A percentile compares a stretch with the other conserved stretches of the same genome.
phyloP scores from a whole-genome alignment of 2,329 filamentous ascomycete genomes.

The Pezicula carpinea region DNA sequence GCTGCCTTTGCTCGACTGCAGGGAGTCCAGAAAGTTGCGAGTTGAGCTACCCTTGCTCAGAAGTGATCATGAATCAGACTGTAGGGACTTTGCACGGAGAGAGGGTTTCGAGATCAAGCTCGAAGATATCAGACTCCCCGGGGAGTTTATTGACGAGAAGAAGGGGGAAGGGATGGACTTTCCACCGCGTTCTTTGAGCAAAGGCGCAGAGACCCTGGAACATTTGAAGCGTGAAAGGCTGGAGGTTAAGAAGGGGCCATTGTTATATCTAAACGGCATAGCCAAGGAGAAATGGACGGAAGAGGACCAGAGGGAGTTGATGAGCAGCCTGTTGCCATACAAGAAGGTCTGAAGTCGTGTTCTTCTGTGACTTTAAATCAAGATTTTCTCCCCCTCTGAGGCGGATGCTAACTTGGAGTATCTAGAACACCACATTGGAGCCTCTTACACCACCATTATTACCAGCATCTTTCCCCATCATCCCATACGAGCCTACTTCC shows the following conservation, averaged over 20 bases:
- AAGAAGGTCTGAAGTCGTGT: conserved; percentile 18
- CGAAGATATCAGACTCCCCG: conserved; percentile 22
- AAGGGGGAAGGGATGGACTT: conserved; percentile 22
- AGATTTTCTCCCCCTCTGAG: too few species aligned
- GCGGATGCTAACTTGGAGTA: background rate
- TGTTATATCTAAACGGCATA: conserved; percentile 17
- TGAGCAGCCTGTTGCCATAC: conserved; percentile 15
- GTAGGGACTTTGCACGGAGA: conserved; percentile 18
- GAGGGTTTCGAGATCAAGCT: conserved; percentile 22
- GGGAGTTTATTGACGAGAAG: conserved; percentile 23
- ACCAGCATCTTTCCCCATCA: conserved; percentile 10
- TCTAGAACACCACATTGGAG: conserved; percentile 17
- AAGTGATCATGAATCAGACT: conserved; percentile 24
- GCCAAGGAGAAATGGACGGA: conserved; percentile 16
- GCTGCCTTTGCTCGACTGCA: conserved; percentile 4
- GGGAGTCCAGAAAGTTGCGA: conserved; percentile 6
- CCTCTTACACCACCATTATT: conserved; percentile 28
- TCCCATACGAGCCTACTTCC: conserved; percentile 20
- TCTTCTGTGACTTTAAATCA: too few species aligned
- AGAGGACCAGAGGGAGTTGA: conserved; percentile 18
- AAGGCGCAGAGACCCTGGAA: conserved; percentile 14
- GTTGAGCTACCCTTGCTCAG: conserved; percentile 25
- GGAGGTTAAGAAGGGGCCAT: conserved; percentile 18
- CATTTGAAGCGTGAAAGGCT: conserved; percentile 24
- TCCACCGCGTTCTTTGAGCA: conserved; percentile 11